Evolutionary conservation across 2,329 filamentous ascomycete species (phyloP).

Genomic region (Daldinia sp.): DNA sequence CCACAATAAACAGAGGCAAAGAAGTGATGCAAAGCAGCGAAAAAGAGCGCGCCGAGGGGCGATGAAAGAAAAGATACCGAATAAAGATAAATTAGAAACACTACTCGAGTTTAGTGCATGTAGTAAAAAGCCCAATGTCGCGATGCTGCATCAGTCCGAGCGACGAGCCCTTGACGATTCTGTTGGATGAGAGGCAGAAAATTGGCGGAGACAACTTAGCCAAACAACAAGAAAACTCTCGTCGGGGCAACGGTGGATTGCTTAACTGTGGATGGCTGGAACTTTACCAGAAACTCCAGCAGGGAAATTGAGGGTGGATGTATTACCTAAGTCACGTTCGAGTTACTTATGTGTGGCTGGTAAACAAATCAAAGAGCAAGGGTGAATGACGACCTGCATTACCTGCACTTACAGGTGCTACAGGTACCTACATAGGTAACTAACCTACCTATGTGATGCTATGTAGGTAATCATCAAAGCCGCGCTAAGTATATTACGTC

Average conservation of each 20-base stretch:
- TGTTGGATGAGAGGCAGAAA: slow-evolving; percentile 43
- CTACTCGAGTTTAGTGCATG: slow-evolving; percentile 37
- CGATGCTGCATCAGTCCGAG: slow-evolving; percentile 35
- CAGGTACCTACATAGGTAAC: too few relatives aligned
- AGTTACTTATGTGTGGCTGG: slow-evolving; percentile 11
- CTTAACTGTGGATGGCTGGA: slow-evolving; percentile 28
- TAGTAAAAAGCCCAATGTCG: slow-evolving; percentile 28
- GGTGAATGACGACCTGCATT: not conserved
- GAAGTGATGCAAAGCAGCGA: slow-evolving; percentile 2
- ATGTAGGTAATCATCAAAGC: not conserved
- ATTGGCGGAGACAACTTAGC: slow-evolving; percentile 44
- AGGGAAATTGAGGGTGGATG: slow-evolving; percentile 4
- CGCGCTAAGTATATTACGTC: not conserved
- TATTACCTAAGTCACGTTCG: slow-evolving; percentile 1
- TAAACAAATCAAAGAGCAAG: slow-evolving; percentile 9
- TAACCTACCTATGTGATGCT: too few relatives aligned
- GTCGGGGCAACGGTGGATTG: slow-evolving; percentile 50
- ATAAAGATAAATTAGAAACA: slow-evolving; percentile 20
- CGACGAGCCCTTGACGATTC: slow-evolving; percentile 29
- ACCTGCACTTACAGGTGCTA: too few relatives aligned
- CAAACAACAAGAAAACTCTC: slow-evolving; percentile 51
- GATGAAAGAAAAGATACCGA: slow-evolving; percentile 16
- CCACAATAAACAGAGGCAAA: slow-evolving; percentile 41
- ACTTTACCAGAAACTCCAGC: not conserved
- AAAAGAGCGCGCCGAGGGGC: slow-evolving; percentile 19